Base-by-base conservation (phyloP, 768 basidiomycete species). In the Scleroderma citrinum region DNA sequence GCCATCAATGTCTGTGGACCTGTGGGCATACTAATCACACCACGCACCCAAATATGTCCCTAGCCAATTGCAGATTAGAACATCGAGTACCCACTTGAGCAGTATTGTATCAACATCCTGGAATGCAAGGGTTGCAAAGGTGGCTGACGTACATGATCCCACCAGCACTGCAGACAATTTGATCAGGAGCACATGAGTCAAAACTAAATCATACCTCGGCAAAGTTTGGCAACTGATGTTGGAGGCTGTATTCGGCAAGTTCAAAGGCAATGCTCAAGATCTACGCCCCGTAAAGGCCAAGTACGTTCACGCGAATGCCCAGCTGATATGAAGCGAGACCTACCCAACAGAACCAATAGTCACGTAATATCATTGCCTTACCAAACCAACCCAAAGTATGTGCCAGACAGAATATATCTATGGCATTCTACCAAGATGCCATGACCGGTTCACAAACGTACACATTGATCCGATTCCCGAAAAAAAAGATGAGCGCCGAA, bases 291-390 rank as follows among this genome's bases (percentile, higher is more conserved):
- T 6, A 17, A 41, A 14, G 16, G 23, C 16, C 30, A 35, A 35
- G 48, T 39, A 56, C 34, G 34, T 52, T 53, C 44, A 55, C 53
- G 42, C 43, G 29, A 57, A 39, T 31, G 6, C 16, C 34, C 36
- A 34, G 48, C 30, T 13, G 36, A 39, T 48, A 52, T 10, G 20
- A 50, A 44, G 40, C 38, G 3, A 21, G 32, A 66, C 72, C 50
- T 59, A 90, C 89, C 89, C 91, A 92, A 60, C 91, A 92, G 61
- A 92, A 92, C 90, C 90, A 92, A 60, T 93, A 92, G 60, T 93
- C 91, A 20, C 91, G 80, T 60, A 93, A 66, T 56, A 93, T 85
- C 76, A 92, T 77, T 3, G 91, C 90, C 66, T 93, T 93, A 37
- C 90, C 89, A 63, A 90, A 92, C 90, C 90, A 93, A 5, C 90